These are phyloP conservation scores for Macroventuria anomochaeta DNA, from an alignment of 2,329 filamentous ascomycete genomes.

Conservation along the genomic window DNA sequence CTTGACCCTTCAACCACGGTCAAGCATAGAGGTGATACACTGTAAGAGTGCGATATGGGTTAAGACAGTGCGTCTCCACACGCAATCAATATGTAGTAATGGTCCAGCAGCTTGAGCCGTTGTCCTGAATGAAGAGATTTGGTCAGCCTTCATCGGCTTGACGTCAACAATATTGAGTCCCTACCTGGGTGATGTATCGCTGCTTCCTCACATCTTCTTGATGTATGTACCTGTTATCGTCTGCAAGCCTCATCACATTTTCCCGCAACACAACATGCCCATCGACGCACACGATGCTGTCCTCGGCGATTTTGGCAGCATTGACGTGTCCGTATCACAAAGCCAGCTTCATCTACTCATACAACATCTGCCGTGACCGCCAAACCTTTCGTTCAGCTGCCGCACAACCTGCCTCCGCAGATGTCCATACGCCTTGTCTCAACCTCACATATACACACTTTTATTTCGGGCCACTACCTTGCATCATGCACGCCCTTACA, in stretches of 20 bases:
- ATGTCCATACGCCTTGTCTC: slow-evolving; percentile 1
- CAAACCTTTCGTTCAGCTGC: slow-evolving; percentile 5
- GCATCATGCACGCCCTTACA: slow-evolving; percentile 4
- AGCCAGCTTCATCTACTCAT: neutral
- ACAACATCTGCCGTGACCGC: slow-evolving; percentile 10
- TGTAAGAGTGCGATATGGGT: slow-evolving; percentile 36
- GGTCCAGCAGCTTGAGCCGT: slow-evolving; percentile 11
- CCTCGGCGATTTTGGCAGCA: slow-evolving; percentile 11
- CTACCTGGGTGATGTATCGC: neutral
- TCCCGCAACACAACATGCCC: slow-evolving; percentile 2
- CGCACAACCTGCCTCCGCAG: neutral
- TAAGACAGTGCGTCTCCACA: slow-evolving; percentile 27
- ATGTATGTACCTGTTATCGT: neutral
- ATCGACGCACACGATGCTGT: slow-evolving; percentile 3
- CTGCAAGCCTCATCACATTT: slow-evolving; percentile 13
- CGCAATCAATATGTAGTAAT: slow-evolving; percentile 32
- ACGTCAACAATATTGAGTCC: slow-evolving; percentile 1
- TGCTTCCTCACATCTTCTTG: neutral
- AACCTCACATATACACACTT: neutral
- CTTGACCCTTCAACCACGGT: slow-evolving; percentile 50
- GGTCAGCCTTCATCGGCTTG: slow-evolving; percentile 16
- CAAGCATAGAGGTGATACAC: slow-evolving; percentile 38
- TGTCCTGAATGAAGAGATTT: slow-evolving; percentile 25
- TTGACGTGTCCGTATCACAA: slow-evolving; percentile 9
- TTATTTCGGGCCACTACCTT: slow-evolving; percentile 1